phyloP scores from a whole-genome alignment of 1,139 yeast genomes.

The Candida sanyaensis region DNA sequence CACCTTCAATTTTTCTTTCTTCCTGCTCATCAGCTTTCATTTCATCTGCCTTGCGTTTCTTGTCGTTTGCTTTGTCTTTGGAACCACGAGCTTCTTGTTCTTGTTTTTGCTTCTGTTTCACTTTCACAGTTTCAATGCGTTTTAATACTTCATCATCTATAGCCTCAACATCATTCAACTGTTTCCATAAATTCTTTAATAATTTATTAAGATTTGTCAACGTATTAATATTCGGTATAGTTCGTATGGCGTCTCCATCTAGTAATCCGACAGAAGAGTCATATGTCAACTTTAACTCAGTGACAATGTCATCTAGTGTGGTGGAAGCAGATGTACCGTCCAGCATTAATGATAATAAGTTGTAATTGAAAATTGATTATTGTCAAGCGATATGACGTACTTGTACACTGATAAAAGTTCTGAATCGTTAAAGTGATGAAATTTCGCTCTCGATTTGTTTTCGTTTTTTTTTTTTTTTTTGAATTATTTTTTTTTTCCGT shows the following conservation, averaged over 20 bases:
- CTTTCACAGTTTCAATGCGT: slow-evolving; percentile 19
- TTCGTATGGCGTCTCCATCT: slow-evolving; percentile 56
- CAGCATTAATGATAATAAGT: slow-evolving; percentile 14
- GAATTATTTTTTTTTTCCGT: background rate
- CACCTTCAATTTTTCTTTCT: slow-evolving; percentile 1
- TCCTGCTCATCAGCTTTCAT: slow-evolving; percentile 9
- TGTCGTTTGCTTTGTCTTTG: slow-evolving; percentile 6
- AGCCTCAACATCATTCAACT: slow-evolving; percentile 47
- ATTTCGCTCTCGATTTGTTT: no score
- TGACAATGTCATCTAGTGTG: slow-evolving; percentile 53
- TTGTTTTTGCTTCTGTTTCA: background rate
- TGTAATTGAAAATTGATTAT: background rate
- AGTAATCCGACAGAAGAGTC: slow-evolving; percentile 61
- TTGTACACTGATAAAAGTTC: no score
- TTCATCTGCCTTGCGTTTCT: slow-evolving; percentile 14
- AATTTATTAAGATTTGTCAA: slow-evolving; percentile 49
- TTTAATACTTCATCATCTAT: slow-evolving; percentile 43
- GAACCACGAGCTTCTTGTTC: background rate
- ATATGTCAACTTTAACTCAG: slow-evolving; percentile 54
- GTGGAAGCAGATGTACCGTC: slow-evolving; percentile 37
- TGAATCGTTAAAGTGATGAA: no score
- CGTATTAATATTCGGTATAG: slow-evolving; percentile 47
- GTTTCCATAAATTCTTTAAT: slow-evolving; percentile 49
- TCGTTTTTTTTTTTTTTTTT: no score
- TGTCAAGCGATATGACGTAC: no score